Base-by-base conservation (phyloP, 1,284 basidiomycete species). In the Abortiporus biennis region DNA sequence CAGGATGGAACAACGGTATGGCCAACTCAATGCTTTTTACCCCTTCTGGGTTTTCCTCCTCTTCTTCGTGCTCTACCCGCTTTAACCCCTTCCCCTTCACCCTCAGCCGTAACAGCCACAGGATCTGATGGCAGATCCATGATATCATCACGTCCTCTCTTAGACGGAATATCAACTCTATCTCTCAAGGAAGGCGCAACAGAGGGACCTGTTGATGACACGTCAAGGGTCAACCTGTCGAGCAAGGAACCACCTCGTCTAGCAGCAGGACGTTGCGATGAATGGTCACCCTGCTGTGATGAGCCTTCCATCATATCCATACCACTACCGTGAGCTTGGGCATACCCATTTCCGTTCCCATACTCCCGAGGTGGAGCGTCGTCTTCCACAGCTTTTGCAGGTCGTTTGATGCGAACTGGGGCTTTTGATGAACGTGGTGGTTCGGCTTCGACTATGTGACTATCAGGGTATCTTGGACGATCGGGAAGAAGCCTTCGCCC, bases 231-330 rank as follows among this genome's bases (percentile, higher is more conserved):
- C 13, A 51, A 32, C 15, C 50, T 40, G 17, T 51, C 50, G 17
- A 51, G 37, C 23, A 51, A 36, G n/a, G 49, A 51, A 3, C 38
- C 43, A 6, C 47, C 50, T 6, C 47, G 43, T 16, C 31, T 37
- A 15, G 40, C 30, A 23, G 15, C 8, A 3, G 45, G 44, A 13
- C 38, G 23, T n/a, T 42, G 30, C 6, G 20, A 31, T 29, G 20
- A n/a, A 20, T 40, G 21, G 6, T 41, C 34, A 12, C 12, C 33
- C 21, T 20, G 23, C n/a, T 23, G 40, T n/a, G 31, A 17, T 15
- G 12, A 29, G 8, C 11, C 12, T 22, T 21, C 6, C n/a, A 9
- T 36, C 12, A 11, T 20, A 22, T 35, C 13, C n/a, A 9, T 21
- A n/a, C 37, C 21, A 3, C 23, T 6, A 11, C 13, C 34, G 34